phyloP scores from a whole-genome alignment of 257 asterid species.

The Penstemon davidsonii region DNA sequence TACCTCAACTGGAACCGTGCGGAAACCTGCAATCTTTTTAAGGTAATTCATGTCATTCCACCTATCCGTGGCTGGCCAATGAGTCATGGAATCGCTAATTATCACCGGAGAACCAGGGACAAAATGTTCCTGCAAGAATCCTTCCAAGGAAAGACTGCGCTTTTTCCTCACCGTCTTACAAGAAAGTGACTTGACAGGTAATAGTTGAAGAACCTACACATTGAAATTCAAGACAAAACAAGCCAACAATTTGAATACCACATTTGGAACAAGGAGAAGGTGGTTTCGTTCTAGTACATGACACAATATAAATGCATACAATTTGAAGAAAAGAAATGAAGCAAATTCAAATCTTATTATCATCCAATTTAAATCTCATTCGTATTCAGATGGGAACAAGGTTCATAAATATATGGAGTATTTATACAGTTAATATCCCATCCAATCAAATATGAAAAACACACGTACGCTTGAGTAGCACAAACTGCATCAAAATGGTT shows the following conservation, averaged over 20 bases:
- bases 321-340: neutral
- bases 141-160: constrained; percentile 46
- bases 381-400: too few species aligned
- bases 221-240: constrained; percentile 23
- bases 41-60: constrained; percentile 90
- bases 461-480: constrained; percentile 25
- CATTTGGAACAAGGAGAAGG: neutral
- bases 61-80: constrained; percentile 87
- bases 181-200: constrained; percentile 52
- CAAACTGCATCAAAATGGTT: constrained; percentile 28
- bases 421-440: constrained; percentile 1
- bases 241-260: constrained; percentile 1
- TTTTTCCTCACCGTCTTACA: constrained; percentile 38
- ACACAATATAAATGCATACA: neutral
- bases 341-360: neutral
- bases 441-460: constrained; percentile 1
- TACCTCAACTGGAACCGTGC: constrained; percentile 98
- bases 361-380: too few species aligned
- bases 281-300: neutral
- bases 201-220: constrained; percentile 39
- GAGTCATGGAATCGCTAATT: constrained; percentile 76
- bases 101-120: constrained; percentile 46
- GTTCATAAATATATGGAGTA: neutral
- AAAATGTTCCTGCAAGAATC: constrained; percentile 51
- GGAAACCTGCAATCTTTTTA: constrained; percentile 76